A percentile compares a stretch with the other conserved stretches of the same genome.
These are phyloP conservation scores for Spergularia azorica DNA, from an alignment of 179 eudicot genomes.

Conservation along the genomic window DNA sequence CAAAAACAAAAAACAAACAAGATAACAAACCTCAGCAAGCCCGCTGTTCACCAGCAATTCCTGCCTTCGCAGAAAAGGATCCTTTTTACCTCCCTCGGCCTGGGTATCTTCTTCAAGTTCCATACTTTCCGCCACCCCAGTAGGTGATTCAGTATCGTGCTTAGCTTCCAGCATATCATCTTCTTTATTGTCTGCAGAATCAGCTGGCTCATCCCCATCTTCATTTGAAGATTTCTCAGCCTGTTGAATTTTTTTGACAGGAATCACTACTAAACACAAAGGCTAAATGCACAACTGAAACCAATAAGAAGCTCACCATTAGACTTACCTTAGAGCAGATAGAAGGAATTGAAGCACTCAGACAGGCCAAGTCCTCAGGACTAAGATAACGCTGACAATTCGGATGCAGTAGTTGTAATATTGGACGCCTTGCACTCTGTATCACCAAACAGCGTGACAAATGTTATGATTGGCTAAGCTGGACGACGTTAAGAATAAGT, in stretches of 20 bases:
- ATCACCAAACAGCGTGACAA: not conserved
- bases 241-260: conserved; percentile 16
- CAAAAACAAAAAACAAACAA: not conserved
- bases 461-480: not conserved
- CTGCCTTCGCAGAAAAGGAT: conserved; percentile 71
- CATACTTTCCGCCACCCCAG: conserved; percentile 29
- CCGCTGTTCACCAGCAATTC: conserved; percentile 88
- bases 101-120: conserved; percentile 29
- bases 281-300: too few species aligned
- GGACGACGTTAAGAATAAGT: not conserved
- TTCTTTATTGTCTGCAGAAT: conserved; percentile 35
- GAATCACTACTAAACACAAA: too few species aligned
- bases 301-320: conserved; percentile 1
- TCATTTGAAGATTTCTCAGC: conserved; percentile 29
- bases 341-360: conserved; percentile 66
- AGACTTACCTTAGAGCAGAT: conserved; percentile 57
- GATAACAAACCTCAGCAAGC: conserved; percentile 85
- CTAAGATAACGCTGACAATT: conserved; percentile 71
- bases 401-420: conserved; percentile 88
- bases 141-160: conserved; percentile 34
- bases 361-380: conserved; percentile 73
- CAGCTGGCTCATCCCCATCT: conserved; percentile 30
- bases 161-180: conserved; percentile 38
- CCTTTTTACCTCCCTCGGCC: conserved; percentile 85
- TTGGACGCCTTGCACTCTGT: conserved; percentile 81